phyloP scores from a whole-genome alignment of 176 grass and related monocot species.

The Alloteropsis semialata region DNA sequence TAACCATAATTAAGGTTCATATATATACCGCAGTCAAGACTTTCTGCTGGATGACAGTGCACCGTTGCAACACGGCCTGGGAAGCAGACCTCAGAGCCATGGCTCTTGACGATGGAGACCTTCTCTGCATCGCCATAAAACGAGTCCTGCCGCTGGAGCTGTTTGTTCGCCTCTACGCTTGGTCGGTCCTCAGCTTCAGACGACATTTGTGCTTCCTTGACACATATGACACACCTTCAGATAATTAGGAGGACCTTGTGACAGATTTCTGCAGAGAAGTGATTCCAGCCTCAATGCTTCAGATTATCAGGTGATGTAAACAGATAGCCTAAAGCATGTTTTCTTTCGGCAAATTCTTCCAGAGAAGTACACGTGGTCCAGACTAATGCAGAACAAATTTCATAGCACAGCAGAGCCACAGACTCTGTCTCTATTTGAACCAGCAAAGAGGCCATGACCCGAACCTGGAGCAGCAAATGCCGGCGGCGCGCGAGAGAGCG shows the following conservation, averaged over 20 bases:
- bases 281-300: neutral
- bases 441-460: no score
- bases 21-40: neutral
- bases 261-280: neutral
- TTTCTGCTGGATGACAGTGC: neutral
- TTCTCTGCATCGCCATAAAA: slow-evolving; percentile 52
- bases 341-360: no score
- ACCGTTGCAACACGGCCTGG: neutral
- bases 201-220: slow-evolving; percentile 27
- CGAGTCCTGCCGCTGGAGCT: slow-evolving; percentile 46
- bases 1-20: neutral
- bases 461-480: no score
- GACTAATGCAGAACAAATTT: no score
- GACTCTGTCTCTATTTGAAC: no score
- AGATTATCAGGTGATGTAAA: no score
- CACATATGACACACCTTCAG: neutral
- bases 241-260: neutral
- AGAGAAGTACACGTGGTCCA: no score
- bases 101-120: slow-evolving; percentile 23
- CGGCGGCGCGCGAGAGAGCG: no score
- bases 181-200: slow-evolving; percentile 25
- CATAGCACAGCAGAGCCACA: no score
- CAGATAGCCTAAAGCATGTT: no score
- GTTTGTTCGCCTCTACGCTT: neutral
- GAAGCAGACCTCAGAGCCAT: slow-evolving; percentile 35